Evolutionary conservation across 2,329 filamentous ascomycete genomes (phyloP).

Genomic region (Penicillium corylophilum): DNA sequence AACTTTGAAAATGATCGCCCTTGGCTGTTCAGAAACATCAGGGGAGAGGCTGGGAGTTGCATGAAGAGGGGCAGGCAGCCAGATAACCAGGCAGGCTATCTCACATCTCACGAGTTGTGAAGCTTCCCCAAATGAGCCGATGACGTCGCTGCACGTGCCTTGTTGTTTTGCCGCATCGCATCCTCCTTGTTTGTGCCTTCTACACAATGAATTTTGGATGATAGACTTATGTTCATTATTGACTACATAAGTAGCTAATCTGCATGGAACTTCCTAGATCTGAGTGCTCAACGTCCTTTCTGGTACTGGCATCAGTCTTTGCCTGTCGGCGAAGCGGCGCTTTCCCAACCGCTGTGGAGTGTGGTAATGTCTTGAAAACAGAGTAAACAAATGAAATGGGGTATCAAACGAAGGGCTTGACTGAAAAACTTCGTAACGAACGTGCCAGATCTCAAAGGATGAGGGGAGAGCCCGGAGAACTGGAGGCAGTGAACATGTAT

Average conservation of each 20-base stretch:
- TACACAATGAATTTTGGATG: not conserved
- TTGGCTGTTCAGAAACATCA: constrained; percentile 6
- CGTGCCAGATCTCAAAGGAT: not conserved
- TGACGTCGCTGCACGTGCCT: constrained; percentile 40
- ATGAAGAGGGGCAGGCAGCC: not conserved
- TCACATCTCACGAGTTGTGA: constrained; percentile 7
- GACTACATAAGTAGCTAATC: not conserved
- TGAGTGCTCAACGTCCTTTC: not conserved
- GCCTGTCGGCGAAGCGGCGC: not conserved
- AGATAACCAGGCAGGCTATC: constrained; percentile 1
- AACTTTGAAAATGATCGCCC: constrained; percentile 4
- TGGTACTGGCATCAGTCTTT: not conserved
- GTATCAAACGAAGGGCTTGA: not conserved
- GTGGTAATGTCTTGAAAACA: not conserved
- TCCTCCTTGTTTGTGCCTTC: not conserved
- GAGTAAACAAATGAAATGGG: not conserved
- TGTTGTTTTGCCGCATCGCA: not conserved
- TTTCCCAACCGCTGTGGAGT: not conserved
- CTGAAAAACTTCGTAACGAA: not conserved
- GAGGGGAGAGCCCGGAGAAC: not conserved
- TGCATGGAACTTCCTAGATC: not conserved
- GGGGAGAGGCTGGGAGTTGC: not conserved
- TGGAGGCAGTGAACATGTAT: not conserved
- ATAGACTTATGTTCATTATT: not conserved
- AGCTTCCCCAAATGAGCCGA: constrained; percentile 21